Evolutionary conservation across 176 grass and related monocot species (phyloP).

Genomic region (Oryza nivara): DNA sequence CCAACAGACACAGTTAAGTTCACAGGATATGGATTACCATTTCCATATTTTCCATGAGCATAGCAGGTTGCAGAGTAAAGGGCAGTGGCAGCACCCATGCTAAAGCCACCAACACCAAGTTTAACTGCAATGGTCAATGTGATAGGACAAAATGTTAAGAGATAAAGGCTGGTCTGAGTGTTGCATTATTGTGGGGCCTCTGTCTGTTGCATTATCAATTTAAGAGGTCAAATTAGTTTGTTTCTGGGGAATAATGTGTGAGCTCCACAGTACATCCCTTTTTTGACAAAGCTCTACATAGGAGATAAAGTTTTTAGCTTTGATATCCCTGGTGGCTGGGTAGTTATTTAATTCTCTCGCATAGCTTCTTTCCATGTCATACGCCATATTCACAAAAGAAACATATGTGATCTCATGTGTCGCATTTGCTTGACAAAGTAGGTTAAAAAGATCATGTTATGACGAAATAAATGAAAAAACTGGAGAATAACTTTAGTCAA

Average conservation of each 20-base stretch:
- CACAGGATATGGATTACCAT: conserved; percentile 86
- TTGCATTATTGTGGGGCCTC: not conserved
- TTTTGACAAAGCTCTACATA: not conserved
- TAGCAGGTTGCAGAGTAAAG: conserved; percentile 91
- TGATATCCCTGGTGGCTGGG: not conserved
- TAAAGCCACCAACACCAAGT: conserved; percentile 93
- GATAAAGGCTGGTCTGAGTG: not conserved
- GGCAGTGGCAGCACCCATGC: conserved; percentile 91
- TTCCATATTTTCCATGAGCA: conserved; percentile 89
- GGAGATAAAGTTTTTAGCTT: not conserved
- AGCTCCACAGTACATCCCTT: not conserved
- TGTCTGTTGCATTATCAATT: not conserved
- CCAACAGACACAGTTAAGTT: conserved; percentile 77
- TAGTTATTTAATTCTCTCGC: not conserved
- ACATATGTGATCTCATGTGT: not conserved
- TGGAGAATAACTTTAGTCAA: not conserved
- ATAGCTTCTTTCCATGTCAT: not conserved
- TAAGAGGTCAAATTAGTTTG: conserved; percentile 13
- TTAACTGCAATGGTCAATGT: conserved; percentile 63
- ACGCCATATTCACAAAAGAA: not conserved
- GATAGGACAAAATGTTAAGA: conserved; percentile 22
- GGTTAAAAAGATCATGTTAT: not conserved
- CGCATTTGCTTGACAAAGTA: conserved; percentile 15
- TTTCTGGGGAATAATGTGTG: not conserved
- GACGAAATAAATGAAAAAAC: not conserved